A percentile compares a stretch with the other conserved stretches of the same genome.
Conservation (phyloP, 1,139 yeast species). For the Debaryomyces udenii region DNA sequence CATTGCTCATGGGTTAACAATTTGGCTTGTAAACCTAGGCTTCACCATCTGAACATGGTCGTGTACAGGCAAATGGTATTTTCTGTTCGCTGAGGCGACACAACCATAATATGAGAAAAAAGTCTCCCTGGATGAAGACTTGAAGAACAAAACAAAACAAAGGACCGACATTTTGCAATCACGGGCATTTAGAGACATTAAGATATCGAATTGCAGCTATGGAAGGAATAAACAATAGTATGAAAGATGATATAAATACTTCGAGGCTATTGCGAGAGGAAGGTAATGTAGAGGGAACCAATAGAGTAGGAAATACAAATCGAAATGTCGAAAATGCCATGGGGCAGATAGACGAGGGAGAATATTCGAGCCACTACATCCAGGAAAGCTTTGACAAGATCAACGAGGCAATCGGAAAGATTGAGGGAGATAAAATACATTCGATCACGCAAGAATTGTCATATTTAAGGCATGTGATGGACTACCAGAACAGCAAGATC, state of each 20-base stretch:
- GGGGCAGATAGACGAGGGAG: constrained; percentile 6
- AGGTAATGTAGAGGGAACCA: constrained; percentile 4
- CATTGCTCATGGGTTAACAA: too few species aligned
- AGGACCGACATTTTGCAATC: constrained; percentile 23
- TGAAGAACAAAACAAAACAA: constrained; percentile 7
- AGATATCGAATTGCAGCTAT: too few species aligned
- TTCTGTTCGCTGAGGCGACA: background rate
- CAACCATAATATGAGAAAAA: constrained; percentile 13
- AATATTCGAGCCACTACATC: constrained; percentile 10
- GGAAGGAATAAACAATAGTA: constrained; percentile 13
- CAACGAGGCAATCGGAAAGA: constrained; percentile 16
- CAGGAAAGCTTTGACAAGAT: constrained; percentile 16
- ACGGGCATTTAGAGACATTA: constrained; percentile 7
- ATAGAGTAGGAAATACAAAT: background rate
- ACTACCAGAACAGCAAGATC: constrained; percentile 41
- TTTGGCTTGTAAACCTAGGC: too few species aligned
- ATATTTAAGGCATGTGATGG: constrained; percentile 41
- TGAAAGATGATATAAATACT: constrained; percentile 9
- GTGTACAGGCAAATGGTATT: too few species aligned
- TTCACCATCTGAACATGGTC: too few species aligned
- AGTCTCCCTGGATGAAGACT: constrained; percentile 14
- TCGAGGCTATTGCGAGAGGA: constrained; percentile 6
- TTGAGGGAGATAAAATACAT: constrained; percentile 27
- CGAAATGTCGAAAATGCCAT: constrained; percentile 2
- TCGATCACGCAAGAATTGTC: constrained; percentile 36